Conservation (phyloP, 2,329 filamentous ascomycete genomes). For the Alternaria metachromatica region DNA sequence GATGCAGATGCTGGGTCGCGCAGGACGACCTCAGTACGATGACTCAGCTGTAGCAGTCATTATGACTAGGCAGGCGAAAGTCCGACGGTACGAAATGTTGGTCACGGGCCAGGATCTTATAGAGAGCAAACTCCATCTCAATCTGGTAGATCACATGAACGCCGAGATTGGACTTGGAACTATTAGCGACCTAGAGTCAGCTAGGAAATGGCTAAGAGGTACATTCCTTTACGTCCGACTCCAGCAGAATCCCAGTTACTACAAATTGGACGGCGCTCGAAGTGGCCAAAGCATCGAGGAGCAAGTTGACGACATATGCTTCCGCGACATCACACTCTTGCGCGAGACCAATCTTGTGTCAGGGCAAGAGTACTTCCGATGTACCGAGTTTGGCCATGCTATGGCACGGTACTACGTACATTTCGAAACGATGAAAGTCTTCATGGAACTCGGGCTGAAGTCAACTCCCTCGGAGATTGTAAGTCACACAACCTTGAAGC, state of each 20-base stretch:
- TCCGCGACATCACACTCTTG: slow-evolving; percentile 70
- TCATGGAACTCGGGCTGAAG: slow-evolving; percentile 68
- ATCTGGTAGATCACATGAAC: slow-evolving; percentile 83
- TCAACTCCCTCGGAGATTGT: slow-evolving; percentile 73
- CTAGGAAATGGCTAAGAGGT: slow-evolving; percentile 75
- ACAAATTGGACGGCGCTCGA: slow-evolving; percentile 66
- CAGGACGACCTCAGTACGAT: slow-evolving; percentile 84
- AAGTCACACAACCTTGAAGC: slow-evolving; percentile 40
- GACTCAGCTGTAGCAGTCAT: slow-evolving; percentile 78
- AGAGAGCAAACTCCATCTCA: slow-evolving; percentile 79
- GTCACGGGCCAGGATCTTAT: slow-evolving; percentile 74
- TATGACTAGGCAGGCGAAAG: slow-evolving; percentile 72
- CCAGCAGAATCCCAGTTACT: slow-evolving; percentile 72
- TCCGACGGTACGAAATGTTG: slow-evolving; percentile 73
- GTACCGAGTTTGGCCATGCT: slow-evolving; percentile 75
- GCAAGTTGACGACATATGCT: slow-evolving; percentile 73
- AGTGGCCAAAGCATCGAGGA: slow-evolving; percentile 63
- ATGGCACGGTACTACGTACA: slow-evolving; percentile 85
- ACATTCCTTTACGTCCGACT: slow-evolving; percentile 82
- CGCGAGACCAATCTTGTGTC: slow-evolving; percentile 66
- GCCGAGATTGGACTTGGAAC: slow-evolving; percentile 81
- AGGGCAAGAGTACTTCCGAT: slow-evolving; percentile 57
- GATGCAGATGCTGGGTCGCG: slow-evolving; percentile 90
- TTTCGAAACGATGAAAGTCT: slow-evolving; percentile 78
- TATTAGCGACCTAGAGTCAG: slow-evolving; percentile 68